Conservation (phyloP, 1,284 basidiomycete species). For the Tylopilus sp. region DNA sequence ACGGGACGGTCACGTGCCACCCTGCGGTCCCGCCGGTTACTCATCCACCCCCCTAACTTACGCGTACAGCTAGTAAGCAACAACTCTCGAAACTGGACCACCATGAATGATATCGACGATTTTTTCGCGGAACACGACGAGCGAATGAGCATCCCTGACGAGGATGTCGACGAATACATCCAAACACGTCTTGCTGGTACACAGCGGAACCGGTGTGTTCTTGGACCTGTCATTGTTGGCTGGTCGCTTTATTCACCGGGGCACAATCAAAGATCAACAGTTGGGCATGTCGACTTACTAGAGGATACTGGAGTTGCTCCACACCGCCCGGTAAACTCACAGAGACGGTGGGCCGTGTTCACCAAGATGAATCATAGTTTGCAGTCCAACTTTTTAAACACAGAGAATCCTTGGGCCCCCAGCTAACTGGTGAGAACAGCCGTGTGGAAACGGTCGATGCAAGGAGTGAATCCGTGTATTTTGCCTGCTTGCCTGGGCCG, state of each 20-base stretch:
- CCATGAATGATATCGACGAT: conserved; percentile 34
- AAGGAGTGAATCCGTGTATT: background rate
- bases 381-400: conserved; percentile 1
- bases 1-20: too few species aligned
- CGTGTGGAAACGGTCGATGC: background rate
- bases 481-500: background rate
- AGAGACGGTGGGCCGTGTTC: conserved; percentile 12
- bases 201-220: conserved; percentile 22
- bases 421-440: background rate
- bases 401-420: background rate
- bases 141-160: conserved; percentile 51
- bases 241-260: conserved; percentile 4
- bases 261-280: conserved; percentile 6
- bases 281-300: background rate
- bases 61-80: background rate
- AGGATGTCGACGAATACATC: conserved; percentile 39
- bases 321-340: background rate
- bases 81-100: background rate
- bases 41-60: too few species aligned
- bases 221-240: background rate
- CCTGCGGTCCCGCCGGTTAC: too few species aligned
- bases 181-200: conserved; percentile 19
- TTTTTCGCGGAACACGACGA: conserved; percentile 54
- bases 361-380: background rate
- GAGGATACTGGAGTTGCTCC: background rate